Conservation (phyloP, 352 stramenopile genomes). For the Globisporangium uncinulatum region DNA sequence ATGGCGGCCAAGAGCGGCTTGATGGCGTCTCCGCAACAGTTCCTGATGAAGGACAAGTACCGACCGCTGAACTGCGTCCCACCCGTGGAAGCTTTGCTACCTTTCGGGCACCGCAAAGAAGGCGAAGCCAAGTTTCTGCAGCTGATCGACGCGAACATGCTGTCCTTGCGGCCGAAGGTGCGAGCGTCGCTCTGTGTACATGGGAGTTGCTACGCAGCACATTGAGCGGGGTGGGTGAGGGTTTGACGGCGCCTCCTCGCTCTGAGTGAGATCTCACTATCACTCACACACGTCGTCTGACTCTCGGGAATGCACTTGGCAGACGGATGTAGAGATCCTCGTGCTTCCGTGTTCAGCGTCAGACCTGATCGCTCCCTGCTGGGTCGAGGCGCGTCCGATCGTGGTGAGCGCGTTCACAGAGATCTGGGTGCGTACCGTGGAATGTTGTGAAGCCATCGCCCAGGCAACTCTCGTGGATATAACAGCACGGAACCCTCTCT, state of each 20-base stretch:
- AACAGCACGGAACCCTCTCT: too few relatives aligned
- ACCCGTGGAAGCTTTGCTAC: slow-evolving; percentile 49
- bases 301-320: too few relatives aligned
- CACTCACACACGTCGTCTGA: too few relatives aligned
- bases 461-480: too few relatives aligned
- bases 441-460: too few relatives aligned
- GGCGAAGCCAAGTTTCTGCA: slow-evolving; percentile 63
- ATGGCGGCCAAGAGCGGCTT: slow-evolving; percentile 24
- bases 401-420: slow-evolving; percentile 59
- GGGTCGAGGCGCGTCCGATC: slow-evolving; percentile 51
- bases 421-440: slow-evolving; percentile 39
- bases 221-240: too few relatives aligned
- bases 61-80: slow-evolving; percentile 41
- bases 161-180: slow-evolving; percentile 71
- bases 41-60: slow-evolving; percentile 30
- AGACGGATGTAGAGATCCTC: slow-evolving; percentile 65
- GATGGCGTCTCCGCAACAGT: slow-evolving; percentile 34
- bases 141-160: slow-evolving; percentile 42
- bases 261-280: too few relatives aligned
- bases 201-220: too few relatives aligned
- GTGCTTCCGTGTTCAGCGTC: slow-evolving; percentile 53
- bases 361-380: slow-evolving; percentile 52
- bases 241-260: too few relatives aligned
- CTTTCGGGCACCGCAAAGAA: slow-evolving; percentile 50
- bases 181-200: not conserved